These are phyloP conservation scores for Mycena kentingensis DNA, from an alignment of 768 basidiomycete genomes.

Conservation along the genomic window DNA sequence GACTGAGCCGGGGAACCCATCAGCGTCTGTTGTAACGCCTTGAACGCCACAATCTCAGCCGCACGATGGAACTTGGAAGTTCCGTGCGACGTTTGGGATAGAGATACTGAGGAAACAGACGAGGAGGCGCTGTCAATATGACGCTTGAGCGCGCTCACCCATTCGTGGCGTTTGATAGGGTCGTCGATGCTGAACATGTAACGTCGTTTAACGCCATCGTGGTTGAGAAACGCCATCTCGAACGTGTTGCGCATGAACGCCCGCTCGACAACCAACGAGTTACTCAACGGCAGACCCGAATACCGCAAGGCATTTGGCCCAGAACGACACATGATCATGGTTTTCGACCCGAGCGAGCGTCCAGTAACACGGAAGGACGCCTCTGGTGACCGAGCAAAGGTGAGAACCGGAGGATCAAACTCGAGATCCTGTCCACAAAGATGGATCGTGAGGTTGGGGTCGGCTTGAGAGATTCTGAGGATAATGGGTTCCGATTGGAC, in stretches of 20 bases:
- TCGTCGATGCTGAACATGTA: slow-evolving; percentile 97
- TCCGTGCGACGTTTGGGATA: slow-evolving; percentile 38
- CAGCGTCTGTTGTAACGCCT: slow-evolving; percentile 82
- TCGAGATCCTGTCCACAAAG: slow-evolving; percentile 84
- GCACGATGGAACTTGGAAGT: slow-evolving; percentile 60
- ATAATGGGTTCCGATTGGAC: slow-evolving; percentile 86
- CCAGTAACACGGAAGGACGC: slow-evolving; percentile 91
- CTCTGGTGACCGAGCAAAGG: slow-evolving; percentile 75
- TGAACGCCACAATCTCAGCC: slow-evolving; percentile 75
- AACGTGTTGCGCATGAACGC: slow-evolving; percentile 98
- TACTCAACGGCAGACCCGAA: slow-evolving; percentile 77
- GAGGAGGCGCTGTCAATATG: slow-evolving; percentile 60
- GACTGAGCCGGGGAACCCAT: slow-evolving; percentile 41
- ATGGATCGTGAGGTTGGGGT: slow-evolving; percentile 80
- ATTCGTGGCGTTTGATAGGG: slow-evolving; percentile 70
- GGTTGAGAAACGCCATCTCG: slow-evolving; percentile 82
- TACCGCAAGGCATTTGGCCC: slow-evolving; percentile 86
- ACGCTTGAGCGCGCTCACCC: slow-evolving; percentile 67
- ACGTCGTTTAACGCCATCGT: slow-evolving; percentile 67
- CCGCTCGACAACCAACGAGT: slow-evolving; percentile 78
- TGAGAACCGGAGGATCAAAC: slow-evolving; percentile 85
- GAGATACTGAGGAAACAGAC: slow-evolving; percentile 30
- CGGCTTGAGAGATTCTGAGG: slow-evolving; percentile 81
- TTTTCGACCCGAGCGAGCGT: slow-evolving; percentile 78
- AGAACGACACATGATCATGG: slow-evolving; percentile 79